phyloP scores from a whole-genome alignment of 352 stramenopile species.

The Phytophthora crassamura region DNA sequence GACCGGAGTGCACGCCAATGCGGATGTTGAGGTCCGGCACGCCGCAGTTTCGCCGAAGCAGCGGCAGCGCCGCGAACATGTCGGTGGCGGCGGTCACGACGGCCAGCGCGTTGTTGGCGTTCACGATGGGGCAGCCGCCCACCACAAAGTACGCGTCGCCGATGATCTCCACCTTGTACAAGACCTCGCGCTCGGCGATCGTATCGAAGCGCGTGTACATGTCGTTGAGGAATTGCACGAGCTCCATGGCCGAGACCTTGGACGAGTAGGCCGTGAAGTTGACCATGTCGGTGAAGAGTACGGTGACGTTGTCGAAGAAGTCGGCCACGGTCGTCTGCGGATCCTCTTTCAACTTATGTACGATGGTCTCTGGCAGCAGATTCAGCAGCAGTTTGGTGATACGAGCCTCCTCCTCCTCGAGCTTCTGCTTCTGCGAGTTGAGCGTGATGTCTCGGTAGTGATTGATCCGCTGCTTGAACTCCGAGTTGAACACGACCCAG shows the following conservation, averaged over 20 bases:
- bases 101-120: constrained; percentile 65
- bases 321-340: constrained; percentile 82
- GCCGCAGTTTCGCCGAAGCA: constrained; percentile 75
- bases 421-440: constrained; percentile 86
- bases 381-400: constrained; percentile 86
- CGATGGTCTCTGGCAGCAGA: constrained; percentile 83
- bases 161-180: constrained; percentile 93
- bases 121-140: constrained; percentile 69
- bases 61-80: constrained; percentile 71
- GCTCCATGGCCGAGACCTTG: constrained; percentile 82
- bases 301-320: constrained; percentile 86
- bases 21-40: constrained; percentile 85
- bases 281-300: constrained; percentile 89
- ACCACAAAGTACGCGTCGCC: constrained; percentile 90
- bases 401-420: constrained; percentile 77
- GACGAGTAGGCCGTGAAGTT: constrained; percentile 88
- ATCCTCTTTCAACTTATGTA: constrained; percentile 86
- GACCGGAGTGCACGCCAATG: constrained; percentile 87
- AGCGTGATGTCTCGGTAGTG: constrained; percentile 85
- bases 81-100: constrained; percentile 80
- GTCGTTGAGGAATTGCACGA: constrained; percentile 91
- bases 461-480: constrained; percentile 90
- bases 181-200: constrained; percentile 82
- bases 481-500: constrained; percentile 87
- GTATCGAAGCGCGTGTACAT: constrained; percentile 91